Evolutionary conservation across 2,329 filamentous ascomycete species (phyloP), one percentile per base, ranked within the genome.

Genomic region (Moelleriella libera): DNA sequence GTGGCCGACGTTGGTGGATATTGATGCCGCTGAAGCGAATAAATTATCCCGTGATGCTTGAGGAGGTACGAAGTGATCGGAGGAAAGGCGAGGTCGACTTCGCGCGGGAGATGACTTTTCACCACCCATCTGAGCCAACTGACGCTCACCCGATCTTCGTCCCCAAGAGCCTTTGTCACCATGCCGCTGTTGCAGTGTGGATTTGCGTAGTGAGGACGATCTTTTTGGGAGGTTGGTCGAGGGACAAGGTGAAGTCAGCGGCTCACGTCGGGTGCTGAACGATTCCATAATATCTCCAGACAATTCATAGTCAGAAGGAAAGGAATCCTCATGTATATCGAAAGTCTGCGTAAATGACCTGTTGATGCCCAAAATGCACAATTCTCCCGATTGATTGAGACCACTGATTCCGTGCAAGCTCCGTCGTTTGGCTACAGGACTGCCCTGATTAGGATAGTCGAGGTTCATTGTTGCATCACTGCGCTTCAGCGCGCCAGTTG

Each of bases 381-480:
- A 84, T 54, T 75, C 74, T 48, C 66, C 62, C 10, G 80, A 55
- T 30, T 69, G 63, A 43, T 73, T 72, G 52, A 82, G 70, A 54
- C 68, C 77, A n/a, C 82, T 72, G 42, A 81, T 76, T 45, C 83
- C 83, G 61, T 95, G 87, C 55, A 94, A 67, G 65, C 89, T 96
- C 58, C 92, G 80, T 54, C 92, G 78, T 70, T 96, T 96, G 44
- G 89, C 86, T 50, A 90, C 85, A 0, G 92, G 90, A 58, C 86
- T 96, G 55, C 85, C 85, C 48, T 85, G 72, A 56, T 76, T 83
- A 30, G 80, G 74, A 53, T 86, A 83, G 57, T 94, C 89, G 45
- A 94, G 68, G 58, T 87, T 88, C 85, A 94, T 90, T 46, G 83
- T 83, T 42, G 85, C 83, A 68, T 97, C 90, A 59, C 84, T 90